A percentile compares a stretch with the other conserved stretches of the same genome.
Conservation (phyloP, 768 basidiomycete genomes). For the Termitomyces heimii region DNA sequence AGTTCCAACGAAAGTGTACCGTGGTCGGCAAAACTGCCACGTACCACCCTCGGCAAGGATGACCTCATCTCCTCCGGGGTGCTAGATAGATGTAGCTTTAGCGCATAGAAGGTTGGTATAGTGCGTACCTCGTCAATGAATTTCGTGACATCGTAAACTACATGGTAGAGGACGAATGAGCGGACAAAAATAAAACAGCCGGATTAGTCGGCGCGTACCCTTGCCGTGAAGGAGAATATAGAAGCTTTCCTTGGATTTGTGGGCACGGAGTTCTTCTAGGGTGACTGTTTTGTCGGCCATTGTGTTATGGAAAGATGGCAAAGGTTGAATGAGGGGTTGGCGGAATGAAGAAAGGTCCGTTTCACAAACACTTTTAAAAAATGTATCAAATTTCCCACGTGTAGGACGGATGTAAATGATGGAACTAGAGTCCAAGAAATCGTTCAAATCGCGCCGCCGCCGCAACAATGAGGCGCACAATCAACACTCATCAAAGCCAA, state of each 20-base stretch:
- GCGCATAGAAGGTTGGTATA: slow-evolving; percentile 1
- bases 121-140: slow-evolving; percentile 86
- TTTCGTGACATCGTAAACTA: slow-evolving; percentile 90
- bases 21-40: slow-evolving; percentile 26
- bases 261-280: slow-evolving; percentile 70
- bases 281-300: slow-evolving; percentile 55
- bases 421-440: not conserved
- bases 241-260: slow-evolving; percentile 69
- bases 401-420: slow-evolving; percentile 3
- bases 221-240: slow-evolving; percentile 84
- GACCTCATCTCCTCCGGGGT: slow-evolving; percentile 98
- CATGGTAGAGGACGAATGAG: slow-evolving; percentile 16
- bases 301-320: slow-evolving; percentile 15
- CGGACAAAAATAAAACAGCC: slow-evolving; percentile 22
- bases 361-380: slow-evolving; percentile 22
- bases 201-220: slow-evolving; percentile 48
- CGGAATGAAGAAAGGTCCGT: slow-evolving; percentile 16
- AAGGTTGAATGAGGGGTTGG: slow-evolving; percentile 7
- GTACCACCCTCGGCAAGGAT: slow-evolving; percentile 86
- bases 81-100: slow-evolving; percentile 36
- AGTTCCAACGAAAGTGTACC: slow-evolving; percentile 5
- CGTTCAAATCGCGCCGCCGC: not conserved
- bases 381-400: slow-evolving; percentile 25
- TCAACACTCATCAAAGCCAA: not conserved
- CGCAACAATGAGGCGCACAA: not conserved